These are phyloP conservation scores for Ormosia emarginata DNA, from an alignment of 306 rosid species.

Conservation along the genomic window DNA sequence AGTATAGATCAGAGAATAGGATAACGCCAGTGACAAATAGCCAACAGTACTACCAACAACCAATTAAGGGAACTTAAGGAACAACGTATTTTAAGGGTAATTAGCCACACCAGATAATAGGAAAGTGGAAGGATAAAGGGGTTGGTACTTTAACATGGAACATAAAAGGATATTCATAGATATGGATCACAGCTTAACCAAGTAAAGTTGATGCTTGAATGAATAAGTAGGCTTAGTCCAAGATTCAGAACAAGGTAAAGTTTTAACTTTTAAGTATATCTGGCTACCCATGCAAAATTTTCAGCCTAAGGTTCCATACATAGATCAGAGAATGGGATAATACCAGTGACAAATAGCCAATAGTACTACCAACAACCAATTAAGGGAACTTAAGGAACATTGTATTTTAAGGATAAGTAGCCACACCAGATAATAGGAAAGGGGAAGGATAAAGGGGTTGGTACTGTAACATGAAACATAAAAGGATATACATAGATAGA, in stretches of 20 bases:
- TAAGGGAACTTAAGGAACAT: not conserved
- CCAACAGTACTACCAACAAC: not conserved
- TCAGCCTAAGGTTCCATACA: not conserved
- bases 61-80: not conserved
- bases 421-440: constrained; percentile 2
- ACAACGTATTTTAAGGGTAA: not conserved
- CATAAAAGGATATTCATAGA: not conserved
- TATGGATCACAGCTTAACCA: not conserved
- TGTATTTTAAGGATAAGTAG: not conserved
- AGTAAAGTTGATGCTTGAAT: not conserved
- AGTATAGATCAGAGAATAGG: not conserved
- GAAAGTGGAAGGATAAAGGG: not conserved
- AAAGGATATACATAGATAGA: not conserved
- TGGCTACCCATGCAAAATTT: not conserved
- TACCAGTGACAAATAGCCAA: not conserved
- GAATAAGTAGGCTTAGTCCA: not conserved
- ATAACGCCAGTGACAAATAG: not conserved
- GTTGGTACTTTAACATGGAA: not conserved
- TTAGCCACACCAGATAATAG: not conserved
- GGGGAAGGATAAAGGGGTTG: not conserved
- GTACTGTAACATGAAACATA: not conserved
- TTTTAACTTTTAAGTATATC: not conserved
- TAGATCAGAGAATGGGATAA: not conserved
- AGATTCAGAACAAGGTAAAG: not conserved
- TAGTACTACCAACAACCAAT: not conserved